These are phyloP conservation scores for Tetrapyrgos nigripes DNA, from an alignment of 1,284 basidiomycete genomes.

Conservation along the genomic window DNA sequence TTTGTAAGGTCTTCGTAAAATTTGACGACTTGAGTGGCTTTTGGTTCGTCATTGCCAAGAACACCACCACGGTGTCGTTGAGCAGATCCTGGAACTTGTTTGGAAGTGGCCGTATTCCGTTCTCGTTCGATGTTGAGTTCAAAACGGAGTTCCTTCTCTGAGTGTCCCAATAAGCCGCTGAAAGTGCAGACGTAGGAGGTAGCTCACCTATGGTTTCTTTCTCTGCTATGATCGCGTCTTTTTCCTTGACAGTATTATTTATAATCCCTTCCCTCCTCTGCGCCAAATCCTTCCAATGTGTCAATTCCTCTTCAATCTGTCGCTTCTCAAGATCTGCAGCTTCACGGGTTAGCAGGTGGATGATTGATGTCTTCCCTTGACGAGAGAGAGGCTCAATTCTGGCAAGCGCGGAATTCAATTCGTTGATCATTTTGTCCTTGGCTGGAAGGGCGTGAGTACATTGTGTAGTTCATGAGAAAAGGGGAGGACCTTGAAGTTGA, in stretches of 20 bases:
- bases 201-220: slow-evolving; percentile 54
- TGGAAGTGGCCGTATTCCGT: slow-evolving; percentile 46
- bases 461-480: background rate
- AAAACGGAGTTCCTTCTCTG: slow-evolving; percentile 53
- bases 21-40: slow-evolving; percentile 53
- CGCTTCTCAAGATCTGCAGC: slow-evolving; percentile 73
- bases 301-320: slow-evolving; percentile 54
- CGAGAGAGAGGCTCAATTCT: slow-evolving; percentile 58
- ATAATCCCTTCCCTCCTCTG: slow-evolving; percentile 49
- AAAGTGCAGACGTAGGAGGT: slow-evolving; percentile 1
- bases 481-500: slow-evolving; percentile 50
- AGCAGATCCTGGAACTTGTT: slow-evolving; percentile 36
- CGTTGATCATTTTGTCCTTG: slow-evolving; percentile 61
- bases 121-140: slow-evolving; percentile 70
- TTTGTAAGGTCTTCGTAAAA: slow-evolving; percentile 71
- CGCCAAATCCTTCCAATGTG: slow-evolving; percentile 47
- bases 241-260: slow-evolving; percentile 48
- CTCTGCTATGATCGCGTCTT: slow-evolving; percentile 51
- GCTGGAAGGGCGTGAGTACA: slow-evolving; percentile 42
- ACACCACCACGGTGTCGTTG: slow-evolving; percentile 37
- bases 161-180: background rate
- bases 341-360: slow-evolving; percentile 75
- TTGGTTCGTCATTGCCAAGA: slow-evolving; percentile 53
- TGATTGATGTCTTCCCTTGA: slow-evolving; percentile 52
- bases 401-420: slow-evolving; percentile 60